phyloP scores from a whole-genome alignment of 2,329 filamentous ascomycete genomes.

The Penicillium sp. region DNA sequence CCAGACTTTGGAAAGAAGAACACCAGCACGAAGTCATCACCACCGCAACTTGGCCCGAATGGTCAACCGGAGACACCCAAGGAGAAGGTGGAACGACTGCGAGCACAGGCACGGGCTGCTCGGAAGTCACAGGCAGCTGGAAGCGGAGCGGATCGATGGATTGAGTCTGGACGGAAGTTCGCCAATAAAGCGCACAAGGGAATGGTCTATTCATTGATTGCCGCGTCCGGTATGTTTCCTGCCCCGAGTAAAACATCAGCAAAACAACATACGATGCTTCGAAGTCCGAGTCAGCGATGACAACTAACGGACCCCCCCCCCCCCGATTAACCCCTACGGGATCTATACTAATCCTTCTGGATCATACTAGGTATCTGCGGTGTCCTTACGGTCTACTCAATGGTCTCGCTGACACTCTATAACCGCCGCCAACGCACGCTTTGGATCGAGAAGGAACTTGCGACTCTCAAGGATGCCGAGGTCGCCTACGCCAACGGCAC shows the following conservation, averaged over 20 bases:
- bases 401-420: conserved; percentile 65
- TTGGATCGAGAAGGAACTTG: conserved; percentile 54
- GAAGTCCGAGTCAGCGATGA: background rate
- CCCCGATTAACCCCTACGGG: background rate
- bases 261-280: background rate
- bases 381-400: conserved; percentile 62
- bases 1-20: conserved; percentile 28
- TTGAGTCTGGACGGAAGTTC: conserved; percentile 53
- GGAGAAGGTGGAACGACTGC: conserved; percentile 66
- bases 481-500: conserved; percentile 41
- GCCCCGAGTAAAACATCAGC: background rate
- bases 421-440: conserved; percentile 64
- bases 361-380: conserved; percentile 54
- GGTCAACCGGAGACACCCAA: conserved; percentile 59
- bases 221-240: conserved; percentile 55
- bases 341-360: background rate
- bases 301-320: background rate
- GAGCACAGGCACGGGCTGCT: conserved; percentile 66
- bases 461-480: conserved; percentile 43
- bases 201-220: conserved; percentile 60
- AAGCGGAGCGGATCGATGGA: conserved; percentile 53
- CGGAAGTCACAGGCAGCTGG: conserved; percentile 57
- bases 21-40: conserved; percentile 8
- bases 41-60: conserved; percentile 25
- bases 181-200: conserved; percentile 62